These are phyloP conservation scores for Vitis hybrid DNA, from an alignment of 177 flowering plant species.

Conservation along the genomic window DNA sequence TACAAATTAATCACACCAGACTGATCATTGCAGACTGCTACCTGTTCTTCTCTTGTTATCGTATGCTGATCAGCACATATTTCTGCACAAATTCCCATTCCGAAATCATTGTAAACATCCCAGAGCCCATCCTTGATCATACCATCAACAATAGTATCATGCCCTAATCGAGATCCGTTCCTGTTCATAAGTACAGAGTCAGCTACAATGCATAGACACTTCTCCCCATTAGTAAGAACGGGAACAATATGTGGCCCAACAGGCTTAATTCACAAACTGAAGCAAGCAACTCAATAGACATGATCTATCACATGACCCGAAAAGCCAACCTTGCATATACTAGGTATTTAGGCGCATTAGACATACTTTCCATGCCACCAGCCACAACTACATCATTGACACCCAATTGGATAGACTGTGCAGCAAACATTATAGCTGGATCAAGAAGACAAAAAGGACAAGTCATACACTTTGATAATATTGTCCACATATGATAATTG, in stretches of 20 bases:
- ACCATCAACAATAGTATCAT: constrained; percentile 83
- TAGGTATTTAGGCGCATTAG: constrained; percentile 88
- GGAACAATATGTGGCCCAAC: background rate
- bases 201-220: background rate
- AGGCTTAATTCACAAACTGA: background rate
- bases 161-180: constrained; percentile 79
- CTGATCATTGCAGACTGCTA: constrained; percentile 8
- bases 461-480: background rate
- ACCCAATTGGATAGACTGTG: constrained; percentile 78
- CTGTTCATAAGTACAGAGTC: constrained; percentile 33
- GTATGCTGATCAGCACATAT: constrained; percentile 71
- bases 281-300: background rate
- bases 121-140: constrained; percentile 96
- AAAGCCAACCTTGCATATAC: constrained; percentile 59
- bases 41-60: constrained; percentile 84
- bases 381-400: constrained; percentile 84
- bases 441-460: constrained; percentile 5
- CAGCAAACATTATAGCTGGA: constrained; percentile 90
- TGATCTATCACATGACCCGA: too few relatives aligned
- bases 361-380: constrained; percentile 99
- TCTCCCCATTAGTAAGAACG: background rate
- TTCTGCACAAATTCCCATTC: constrained; percentile 93
- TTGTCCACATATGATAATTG: background rate
- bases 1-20: too few relatives aligned
- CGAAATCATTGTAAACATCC: constrained; percentile 94